Conservation (phyloP, 2,329 filamentous ascomycete species). For the Fusarium camptoceras region DNA sequence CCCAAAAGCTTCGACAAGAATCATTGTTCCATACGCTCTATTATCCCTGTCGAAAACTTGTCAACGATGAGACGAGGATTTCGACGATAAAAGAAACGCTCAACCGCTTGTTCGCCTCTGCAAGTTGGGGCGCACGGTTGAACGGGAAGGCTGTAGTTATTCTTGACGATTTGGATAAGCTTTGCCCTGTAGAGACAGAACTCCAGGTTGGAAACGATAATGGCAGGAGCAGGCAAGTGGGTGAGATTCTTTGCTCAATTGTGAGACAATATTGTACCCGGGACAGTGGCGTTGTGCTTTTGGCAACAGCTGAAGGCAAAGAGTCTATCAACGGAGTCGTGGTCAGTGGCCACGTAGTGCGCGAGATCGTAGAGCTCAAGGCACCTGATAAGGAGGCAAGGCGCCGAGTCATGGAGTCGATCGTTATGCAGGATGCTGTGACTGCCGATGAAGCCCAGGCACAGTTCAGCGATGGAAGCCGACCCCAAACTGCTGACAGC, state of each 20-base stretch:
- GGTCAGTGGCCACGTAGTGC: slow-evolving; percentile 89
- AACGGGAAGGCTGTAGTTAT: slow-evolving; percentile 88
- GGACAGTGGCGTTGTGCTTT: slow-evolving; percentile 83
- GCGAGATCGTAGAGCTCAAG: slow-evolving; percentile 89
- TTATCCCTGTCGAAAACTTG: slow-evolving; percentile 85
- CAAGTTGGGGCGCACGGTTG: slow-evolving; percentile 89
- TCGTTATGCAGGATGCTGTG: slow-evolving; percentile 70
- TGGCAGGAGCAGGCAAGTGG: slow-evolving; percentile 89
- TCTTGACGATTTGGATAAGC: slow-evolving; percentile 90
- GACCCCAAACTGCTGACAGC: slow-evolving; percentile 68
- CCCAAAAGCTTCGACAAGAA: slow-evolving; percentile 76
- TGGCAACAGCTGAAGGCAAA: slow-evolving; percentile 93
- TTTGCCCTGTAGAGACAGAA: slow-evolving; percentile 94
- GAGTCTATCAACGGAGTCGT: slow-evolving; percentile 92
- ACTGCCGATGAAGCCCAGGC: slow-evolving; percentile 53
- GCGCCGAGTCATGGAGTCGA: slow-evolving; percentile 82
- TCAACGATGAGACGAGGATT: slow-evolving; percentile 90
- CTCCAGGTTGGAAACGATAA: slow-evolving; percentile 95
- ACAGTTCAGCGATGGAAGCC: slow-evolving; percentile 59
- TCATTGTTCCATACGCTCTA: slow-evolving; percentile 85
- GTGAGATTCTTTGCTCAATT: slow-evolving; percentile 85
- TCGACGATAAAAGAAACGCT: slow-evolving; percentile 92
- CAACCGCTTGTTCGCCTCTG: slow-evolving; percentile 84
- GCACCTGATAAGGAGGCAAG: slow-evolving; percentile 93
- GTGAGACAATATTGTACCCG: slow-evolving; percentile 85